These are phyloP conservation scores for Stenogyne calaminthoides DNA, from an alignment of 305 asterid genomes.

Conservation along the genomic window DNA sequence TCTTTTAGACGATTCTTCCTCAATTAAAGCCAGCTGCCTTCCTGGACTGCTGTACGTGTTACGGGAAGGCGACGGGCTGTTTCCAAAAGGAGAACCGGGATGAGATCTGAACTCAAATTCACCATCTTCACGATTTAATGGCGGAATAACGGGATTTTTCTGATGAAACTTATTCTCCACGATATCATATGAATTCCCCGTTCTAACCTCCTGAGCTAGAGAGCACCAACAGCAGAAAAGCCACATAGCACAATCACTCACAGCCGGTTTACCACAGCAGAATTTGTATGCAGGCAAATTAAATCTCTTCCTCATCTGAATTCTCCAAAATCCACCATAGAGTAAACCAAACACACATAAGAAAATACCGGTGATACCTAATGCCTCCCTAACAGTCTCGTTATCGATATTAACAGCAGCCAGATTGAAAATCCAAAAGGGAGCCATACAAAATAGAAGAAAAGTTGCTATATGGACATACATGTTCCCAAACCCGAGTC, in stretches of 20 bases:
- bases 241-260: conserved; percentile 76
- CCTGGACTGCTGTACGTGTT: conserved; percentile 37
- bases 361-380: conserved; percentile 79
- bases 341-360: conserved; percentile 86
- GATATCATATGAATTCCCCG: conserved; percentile 71
- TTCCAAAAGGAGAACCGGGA: conserved; percentile 19
- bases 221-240: conserved; percentile 95
- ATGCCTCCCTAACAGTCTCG: conserved; percentile 61
- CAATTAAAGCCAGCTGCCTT: conserved; percentile 39
- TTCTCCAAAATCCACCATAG: conserved; percentile 97
- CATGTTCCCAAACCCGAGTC: conserved; percentile 95
- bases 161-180: conserved; percentile 65
- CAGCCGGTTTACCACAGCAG: conserved; percentile 71
- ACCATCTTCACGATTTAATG: conserved; percentile 54
- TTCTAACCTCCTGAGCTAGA: conserved; percentile 86
- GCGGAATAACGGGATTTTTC: conserved; percentile 38
- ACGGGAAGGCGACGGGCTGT: conserved; percentile 18
- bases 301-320: conserved; percentile 85
- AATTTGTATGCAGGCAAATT: conserved; percentile 64
- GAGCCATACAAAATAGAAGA: conserved; percentile 85
- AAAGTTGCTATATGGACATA: conserved; percentile 93
- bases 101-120: conserved; percentile 35
- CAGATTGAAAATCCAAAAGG: conserved; percentile 84
- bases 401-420: conserved; percentile 81
- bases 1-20: conserved; percentile 36